phyloP scores from a whole-genome alignment of 768 basidiomycete genomes.

The Trichaptum fuscoviolaceum region DNA sequence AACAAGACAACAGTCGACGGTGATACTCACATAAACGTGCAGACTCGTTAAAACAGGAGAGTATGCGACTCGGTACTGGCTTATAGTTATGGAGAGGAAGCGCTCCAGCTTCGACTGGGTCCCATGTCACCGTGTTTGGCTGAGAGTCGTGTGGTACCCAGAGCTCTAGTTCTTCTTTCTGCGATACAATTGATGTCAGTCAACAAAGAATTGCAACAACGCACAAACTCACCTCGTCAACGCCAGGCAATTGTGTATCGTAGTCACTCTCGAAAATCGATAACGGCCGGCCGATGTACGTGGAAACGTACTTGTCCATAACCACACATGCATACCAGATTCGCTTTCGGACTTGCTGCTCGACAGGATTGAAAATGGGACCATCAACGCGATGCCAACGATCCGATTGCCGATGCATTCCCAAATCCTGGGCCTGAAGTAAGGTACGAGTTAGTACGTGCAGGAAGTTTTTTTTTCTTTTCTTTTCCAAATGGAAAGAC shows the following conservation, averaged over 20 bases:
- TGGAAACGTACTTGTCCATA: slow-evolving; percentile 75
- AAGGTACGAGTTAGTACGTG: background rate
- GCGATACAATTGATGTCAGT: slow-evolving; percentile 8
- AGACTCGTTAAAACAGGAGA: slow-evolving; percentile 79
- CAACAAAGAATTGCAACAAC: slow-evolving; percentile 1
- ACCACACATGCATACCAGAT: slow-evolving; percentile 78
- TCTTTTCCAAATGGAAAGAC: background rate
- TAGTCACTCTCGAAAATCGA: slow-evolving; percentile 73
- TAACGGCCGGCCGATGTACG: slow-evolving; percentile 75
- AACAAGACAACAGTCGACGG: background rate
- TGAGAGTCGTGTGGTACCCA: slow-evolving; percentile 40
- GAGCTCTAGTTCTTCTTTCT: slow-evolving; percentile 63
- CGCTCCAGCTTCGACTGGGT: slow-evolving; percentile 15
- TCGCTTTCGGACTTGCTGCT: slow-evolving; percentile 64
- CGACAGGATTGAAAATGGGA: slow-evolving; percentile 50
- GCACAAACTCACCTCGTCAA: slow-evolving; percentile 44
- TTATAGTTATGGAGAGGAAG: slow-evolving; percentile 7
- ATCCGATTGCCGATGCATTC: slow-evolving; percentile 77
- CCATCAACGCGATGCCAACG: slow-evolving; percentile 63
- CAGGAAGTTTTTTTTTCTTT: background rate
- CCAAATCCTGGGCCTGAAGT: slow-evolving; percentile 64
- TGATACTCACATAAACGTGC: slow-evolving; percentile 57
- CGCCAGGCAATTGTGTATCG: slow-evolving; percentile 61
- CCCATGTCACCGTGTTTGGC: slow-evolving; percentile 25
- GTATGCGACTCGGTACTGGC: slow-evolving; percentile 41